Percentiles rank a stretch among this genome's conserved stretches.
Conservation (phyloP, 1,139 yeast species). For the Yamadazyma trypodendri region DNA sequence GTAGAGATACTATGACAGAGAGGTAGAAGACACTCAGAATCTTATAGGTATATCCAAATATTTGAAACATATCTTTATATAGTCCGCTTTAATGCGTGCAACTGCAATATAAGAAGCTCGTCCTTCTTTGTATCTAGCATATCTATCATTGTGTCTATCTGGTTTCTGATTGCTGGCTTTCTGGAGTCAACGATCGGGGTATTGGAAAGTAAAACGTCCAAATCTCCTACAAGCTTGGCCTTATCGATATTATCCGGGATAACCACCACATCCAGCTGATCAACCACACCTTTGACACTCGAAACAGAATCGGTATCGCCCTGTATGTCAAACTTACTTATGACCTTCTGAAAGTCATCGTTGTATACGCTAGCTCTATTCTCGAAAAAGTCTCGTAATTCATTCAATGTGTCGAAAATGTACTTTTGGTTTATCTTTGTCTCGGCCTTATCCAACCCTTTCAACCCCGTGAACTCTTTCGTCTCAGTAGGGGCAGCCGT, state of each 20-base stretch:
- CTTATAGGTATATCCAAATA: too few species aligned
- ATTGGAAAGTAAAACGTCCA: constrained; percentile 16
- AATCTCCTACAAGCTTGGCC: constrained; percentile 17
- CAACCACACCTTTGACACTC: constrained; percentile 22
- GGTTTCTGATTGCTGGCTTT: constrained; percentile 10
- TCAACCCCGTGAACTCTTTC: constrained; percentile 9
- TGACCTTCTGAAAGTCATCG: constrained; percentile 28
- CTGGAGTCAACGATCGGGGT: constrained; percentile 3
- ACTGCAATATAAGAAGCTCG: constrained; percentile 24
- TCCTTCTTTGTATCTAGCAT: constrained; percentile 19
- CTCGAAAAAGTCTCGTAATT: constrained; percentile 27
- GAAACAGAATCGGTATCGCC: constrained; percentile 21
- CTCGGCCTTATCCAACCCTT: constrained; percentile 3
- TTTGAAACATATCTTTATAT: too few species aligned
- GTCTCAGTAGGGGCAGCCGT: constrained; percentile 10
- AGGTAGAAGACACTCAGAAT: too few species aligned
- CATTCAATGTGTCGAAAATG: constrained; percentile 27
- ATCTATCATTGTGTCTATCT: constrained; percentile 17
- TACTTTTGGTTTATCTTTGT: constrained; percentile 18
- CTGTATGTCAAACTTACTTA: constrained; percentile 19
- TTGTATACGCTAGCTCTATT: constrained; percentile 24
- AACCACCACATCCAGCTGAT: constrained; percentile 5
- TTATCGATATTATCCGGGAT: constrained; percentile 18
- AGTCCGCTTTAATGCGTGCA: constrained; percentile 20
- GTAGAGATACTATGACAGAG: too few species aligned